Conservation (phyloP, 2,329 filamentous ascomycete genomes). For the Cryphonectria radicalis region DNA sequence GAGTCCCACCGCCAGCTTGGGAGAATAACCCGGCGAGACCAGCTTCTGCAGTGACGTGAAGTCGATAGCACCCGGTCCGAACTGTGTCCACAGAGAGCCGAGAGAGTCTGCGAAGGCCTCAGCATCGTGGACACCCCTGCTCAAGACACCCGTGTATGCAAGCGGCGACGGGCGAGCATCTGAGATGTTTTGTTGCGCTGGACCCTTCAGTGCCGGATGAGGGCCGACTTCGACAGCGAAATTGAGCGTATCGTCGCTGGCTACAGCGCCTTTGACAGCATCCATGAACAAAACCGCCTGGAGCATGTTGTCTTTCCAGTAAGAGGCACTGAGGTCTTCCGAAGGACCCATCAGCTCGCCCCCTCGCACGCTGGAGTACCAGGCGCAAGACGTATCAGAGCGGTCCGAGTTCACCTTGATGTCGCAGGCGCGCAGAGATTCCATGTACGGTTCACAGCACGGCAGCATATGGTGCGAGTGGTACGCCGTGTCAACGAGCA, state of each 20-base stretch:
- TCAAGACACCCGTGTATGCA: conserved; percentile 4
- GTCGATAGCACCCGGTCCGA: background rate
- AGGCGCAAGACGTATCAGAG: conserved; percentile 25
- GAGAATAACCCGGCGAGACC: background rate
- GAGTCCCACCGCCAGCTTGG: conserved; percentile 14
- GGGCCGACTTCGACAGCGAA: conserved; percentile 42
- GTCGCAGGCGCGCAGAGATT: conserved; percentile 35
- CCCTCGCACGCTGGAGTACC: conserved; percentile 35
- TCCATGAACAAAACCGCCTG: conserved; percentile 43
- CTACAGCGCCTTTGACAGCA: conserved; percentile 35
- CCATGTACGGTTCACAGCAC: conserved; percentile 40
- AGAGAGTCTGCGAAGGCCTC: conserved; percentile 4
- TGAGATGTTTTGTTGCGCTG: conserved; percentile 22
- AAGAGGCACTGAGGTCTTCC: conserved; percentile 32
- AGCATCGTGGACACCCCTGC: background rate
- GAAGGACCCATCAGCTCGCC: conserved; percentile 31
- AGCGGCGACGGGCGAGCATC: background rate
- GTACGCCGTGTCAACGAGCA: conserved; percentile 48
- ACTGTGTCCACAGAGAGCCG: conserved; percentile 7
- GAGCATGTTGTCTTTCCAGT: conserved; percentile 41
- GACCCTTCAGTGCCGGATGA: conserved; percentile 42
- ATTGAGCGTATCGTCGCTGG: conserved; percentile 30
- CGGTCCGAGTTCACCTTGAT: conserved; percentile 20
- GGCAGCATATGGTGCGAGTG: conserved; percentile 48
- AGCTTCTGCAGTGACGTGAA: background rate